A percentile compares a stretch with the other conserved stretches of the same genome.
Conservation (phyloP, 495 filamentous ascomycete genomes). For the Bathelium albidoporum region DNA sequence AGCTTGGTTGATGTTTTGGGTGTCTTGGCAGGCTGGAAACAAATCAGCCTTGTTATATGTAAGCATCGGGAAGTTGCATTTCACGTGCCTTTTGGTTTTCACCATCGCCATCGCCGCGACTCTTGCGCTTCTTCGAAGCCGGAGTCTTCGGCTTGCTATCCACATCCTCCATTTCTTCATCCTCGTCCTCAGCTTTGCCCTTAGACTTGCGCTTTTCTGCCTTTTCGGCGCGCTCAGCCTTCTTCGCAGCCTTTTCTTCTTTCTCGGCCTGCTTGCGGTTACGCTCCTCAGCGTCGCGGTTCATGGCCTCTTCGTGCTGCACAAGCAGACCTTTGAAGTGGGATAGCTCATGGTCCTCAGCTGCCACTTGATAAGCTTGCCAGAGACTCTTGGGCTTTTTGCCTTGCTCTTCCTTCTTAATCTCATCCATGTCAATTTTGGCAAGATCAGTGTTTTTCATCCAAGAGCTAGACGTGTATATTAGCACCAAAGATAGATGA, state of each 20-base stretch:
- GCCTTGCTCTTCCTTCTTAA: constrained; percentile 47
- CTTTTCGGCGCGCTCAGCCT: constrained; percentile 41
- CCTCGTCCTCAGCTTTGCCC: constrained; percentile 51
- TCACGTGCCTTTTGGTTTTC: constrained; percentile 57
- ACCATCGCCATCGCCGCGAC: constrained; percentile 52
- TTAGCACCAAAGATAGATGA: constrained; percentile 3
- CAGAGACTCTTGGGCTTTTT: constrained; percentile 63
- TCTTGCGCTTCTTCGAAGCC: constrained; percentile 54
- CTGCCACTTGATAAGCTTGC: constrained; percentile 61
- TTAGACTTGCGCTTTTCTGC: constrained; percentile 47
- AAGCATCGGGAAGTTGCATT: neutral
- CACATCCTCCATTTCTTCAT: constrained; percentile 69
- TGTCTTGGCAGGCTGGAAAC: constrained; percentile 42
- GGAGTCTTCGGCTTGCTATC: constrained; percentile 48
- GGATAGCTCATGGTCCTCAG: constrained; percentile 57
- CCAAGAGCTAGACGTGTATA: constrained; percentile 54
- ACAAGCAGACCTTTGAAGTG: constrained; percentile 67
- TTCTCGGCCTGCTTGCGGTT: constrained; percentile 49
- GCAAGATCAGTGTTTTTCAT: constrained; percentile 68
- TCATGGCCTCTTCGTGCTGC: constrained; percentile 47
- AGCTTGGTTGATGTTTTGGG: constrained; percentile 45
- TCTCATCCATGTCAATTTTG: constrained; percentile 58
- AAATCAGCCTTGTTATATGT: neutral
- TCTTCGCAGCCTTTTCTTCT: constrained; percentile 50
- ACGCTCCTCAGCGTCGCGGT: constrained; percentile 51